These are phyloP conservation scores for Cucumis hystrix DNA, from an alignment of 306 rosid species.

Conservation along the genomic window DNA sequence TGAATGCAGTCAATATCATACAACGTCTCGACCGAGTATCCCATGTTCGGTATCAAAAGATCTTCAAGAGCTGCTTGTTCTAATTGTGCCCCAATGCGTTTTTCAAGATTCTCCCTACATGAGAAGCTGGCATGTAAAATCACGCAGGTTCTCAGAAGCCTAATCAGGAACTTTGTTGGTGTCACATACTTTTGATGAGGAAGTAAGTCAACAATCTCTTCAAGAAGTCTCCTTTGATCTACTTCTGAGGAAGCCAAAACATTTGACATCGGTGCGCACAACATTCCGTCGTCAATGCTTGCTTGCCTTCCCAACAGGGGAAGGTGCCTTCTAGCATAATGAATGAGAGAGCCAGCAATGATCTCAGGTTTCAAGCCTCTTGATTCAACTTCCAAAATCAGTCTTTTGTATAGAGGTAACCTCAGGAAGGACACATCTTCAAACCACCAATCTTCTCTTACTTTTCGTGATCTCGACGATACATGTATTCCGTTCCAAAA, in stretches of 20 bases:
- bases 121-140: constrained; percentile 42
- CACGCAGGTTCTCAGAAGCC: constrained; percentile 58
- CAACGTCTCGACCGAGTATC: constrained; percentile 69
- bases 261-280: constrained; percentile 17
- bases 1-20: constrained; percentile 80
- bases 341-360: constrained; percentile 51
- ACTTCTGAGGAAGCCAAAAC: constrained; percentile 30
- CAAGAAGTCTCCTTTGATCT: constrained; percentile 61
- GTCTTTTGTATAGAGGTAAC: constrained; percentile 43
- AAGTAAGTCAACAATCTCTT: constrained; percentile 57
- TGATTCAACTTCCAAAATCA: constrained; percentile 41
- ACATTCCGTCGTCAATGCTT: constrained; percentile 27
- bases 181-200: constrained; percentile 45
- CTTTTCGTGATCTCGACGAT: constrained; percentile 18
- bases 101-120: constrained; percentile 51
- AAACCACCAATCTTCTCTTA: constrained; percentile 83
- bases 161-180: constrained; percentile 53
- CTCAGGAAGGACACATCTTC: constrained; percentile 52
- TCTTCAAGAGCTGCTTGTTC: constrained; percentile 69
- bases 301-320: constrained; percentile 50
- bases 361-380: constrained; percentile 50
- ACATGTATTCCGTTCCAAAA: constrained; percentile 65
- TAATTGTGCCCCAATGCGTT: constrained; percentile 53
- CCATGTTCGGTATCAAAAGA: constrained; percentile 69
- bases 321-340: constrained; percentile 58